Evolutionary conservation across 2,329 filamentous ascomycete species (phyloP), one percentile per base, ranked within the genome.

Genomic region (Cladophialophora carrionii): DNA sequence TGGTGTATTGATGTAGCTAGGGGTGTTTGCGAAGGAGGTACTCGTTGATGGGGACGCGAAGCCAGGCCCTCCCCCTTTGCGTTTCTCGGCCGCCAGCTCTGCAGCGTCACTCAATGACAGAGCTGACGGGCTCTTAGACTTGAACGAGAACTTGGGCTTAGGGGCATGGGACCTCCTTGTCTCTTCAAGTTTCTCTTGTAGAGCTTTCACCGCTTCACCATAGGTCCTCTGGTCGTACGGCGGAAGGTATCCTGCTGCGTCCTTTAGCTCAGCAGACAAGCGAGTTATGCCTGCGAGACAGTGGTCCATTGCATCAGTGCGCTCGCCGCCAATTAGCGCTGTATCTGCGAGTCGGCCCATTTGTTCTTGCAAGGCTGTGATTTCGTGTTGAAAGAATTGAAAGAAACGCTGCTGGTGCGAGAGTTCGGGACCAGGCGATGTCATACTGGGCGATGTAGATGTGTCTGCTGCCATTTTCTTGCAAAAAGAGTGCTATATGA

Each of bases 151-250:
- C 67, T 92, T 91, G 10, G 88, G 85, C 71, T 89, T 90, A 7
- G 92, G 91, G 0, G 87, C 86, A 60, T 91, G 84, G 24, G 84
- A 85, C 46, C 86, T 83, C 17, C 88, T 85, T 7, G 87, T 88
- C 64, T 88, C 85, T 71, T 90, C 88, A 26, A 97, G 82, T 73
- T 90, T 91, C 63, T 94, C 90, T 20, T 89, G 88, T 14, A 97
- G 81, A 17, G 84, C 84, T 81, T 95, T 96, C 77, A 97, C 87
- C 24, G 90, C 86, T 79, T 93, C 88, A 51, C 88, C 86, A 74
- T 96, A 98, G 26, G 90, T 89, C 71, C 91, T 87, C 76, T 95
- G 91, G 73, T 98, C 95, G 75, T 97, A 96, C 7, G 92, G 87
- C 2, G 95, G 92, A 17, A 96, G 86, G 71, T 89, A 92, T 62